A percentile compares a stretch with the other conserved stretches of the same genome.
Conservation (phyloP, 352 stramenopile species). For the Pythium guiyangense region DNA sequence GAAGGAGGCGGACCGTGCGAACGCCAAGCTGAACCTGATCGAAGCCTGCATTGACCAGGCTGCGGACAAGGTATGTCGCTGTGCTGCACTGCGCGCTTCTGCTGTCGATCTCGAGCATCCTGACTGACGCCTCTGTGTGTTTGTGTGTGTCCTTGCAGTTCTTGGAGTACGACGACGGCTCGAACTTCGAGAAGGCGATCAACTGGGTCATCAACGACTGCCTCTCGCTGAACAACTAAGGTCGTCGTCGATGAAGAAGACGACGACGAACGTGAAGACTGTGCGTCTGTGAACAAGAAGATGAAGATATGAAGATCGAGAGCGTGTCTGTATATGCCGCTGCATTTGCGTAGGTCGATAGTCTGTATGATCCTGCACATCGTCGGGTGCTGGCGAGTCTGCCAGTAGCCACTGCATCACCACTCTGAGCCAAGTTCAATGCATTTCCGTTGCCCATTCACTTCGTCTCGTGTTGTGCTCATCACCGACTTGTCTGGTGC, state of each 20-base stretch:
- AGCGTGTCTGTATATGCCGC: not conserved
- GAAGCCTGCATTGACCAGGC: not conserved
- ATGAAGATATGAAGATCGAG: not conserved
- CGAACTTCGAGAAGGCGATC: slow-evolving; percentile 39
- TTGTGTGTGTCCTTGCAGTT: slow-evolving; percentile 30
- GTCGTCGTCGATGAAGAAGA: too few relatives aligned
- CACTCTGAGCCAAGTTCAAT: not conserved
- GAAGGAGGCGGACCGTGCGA: not conserved
- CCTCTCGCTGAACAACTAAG: slow-evolving; percentile 16
- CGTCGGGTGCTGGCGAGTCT: not conserved
- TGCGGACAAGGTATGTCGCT: not conserved
- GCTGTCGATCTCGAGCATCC: too few relatives aligned
- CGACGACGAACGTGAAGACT: too few relatives aligned
- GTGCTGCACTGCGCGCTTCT: too few relatives aligned
- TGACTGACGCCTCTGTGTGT: not conserved
- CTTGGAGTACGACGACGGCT: slow-evolving; percentile 42
- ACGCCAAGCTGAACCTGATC: not conserved
- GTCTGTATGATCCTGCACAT: not conserved
- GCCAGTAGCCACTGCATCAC: too few relatives aligned
- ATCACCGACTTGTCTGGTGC: too few relatives aligned
- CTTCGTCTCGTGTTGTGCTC: too few relatives aligned
- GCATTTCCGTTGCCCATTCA: not conserved
- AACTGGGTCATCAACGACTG: slow-evolving; percentile 43
- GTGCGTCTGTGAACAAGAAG: slow-evolving; percentile 1
- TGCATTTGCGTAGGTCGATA: not conserved